Conservation (phyloP, 345 rosid genomes). For the Salix koriyanagi region DNA sequence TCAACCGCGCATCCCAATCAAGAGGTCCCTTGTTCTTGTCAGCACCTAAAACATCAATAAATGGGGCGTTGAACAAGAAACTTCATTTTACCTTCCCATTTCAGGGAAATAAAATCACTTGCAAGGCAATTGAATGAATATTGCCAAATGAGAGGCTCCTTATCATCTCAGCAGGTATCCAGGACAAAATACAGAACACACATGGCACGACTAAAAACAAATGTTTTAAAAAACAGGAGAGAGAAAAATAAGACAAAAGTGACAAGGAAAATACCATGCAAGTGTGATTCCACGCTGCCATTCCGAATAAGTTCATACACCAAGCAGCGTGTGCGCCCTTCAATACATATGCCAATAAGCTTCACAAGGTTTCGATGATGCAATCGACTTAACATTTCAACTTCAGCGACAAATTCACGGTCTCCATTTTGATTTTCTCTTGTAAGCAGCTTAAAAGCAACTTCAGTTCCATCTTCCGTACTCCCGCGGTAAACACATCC, state of each 20-base stretch:
- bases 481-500: slow-evolving; percentile 84
- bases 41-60: slow-evolving; percentile 38
- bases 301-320: slow-evolving; percentile 89
- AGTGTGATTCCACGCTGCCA: slow-evolving; percentile 98
- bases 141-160: neutral
- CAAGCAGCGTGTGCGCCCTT: slow-evolving; percentile 79
- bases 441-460: slow-evolving; percentile 90
- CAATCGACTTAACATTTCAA: slow-evolving; percentile 97
- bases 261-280: slow-evolving; percentile 67
- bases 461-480: slow-evolving; percentile 76
- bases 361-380: slow-evolving; percentile 99
- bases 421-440: slow-evolving; percentile 82
- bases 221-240: neutral
- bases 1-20: slow-evolving; percentile 96
- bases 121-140: neutral
- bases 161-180: neutral
- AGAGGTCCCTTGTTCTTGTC: slow-evolving; percentile 68
- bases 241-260: neutral
- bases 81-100: neutral
- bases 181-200: neutral
- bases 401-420: slow-evolving; percentile 94
- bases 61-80: slow-evolving; percentile 1
- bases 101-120: neutral
- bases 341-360: slow-evolving; percentile 90
- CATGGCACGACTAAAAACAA: neutral